Conservation (phyloP, 2,329 filamentous ascomycete species). For the Fusarium cyanostomum region DNA sequence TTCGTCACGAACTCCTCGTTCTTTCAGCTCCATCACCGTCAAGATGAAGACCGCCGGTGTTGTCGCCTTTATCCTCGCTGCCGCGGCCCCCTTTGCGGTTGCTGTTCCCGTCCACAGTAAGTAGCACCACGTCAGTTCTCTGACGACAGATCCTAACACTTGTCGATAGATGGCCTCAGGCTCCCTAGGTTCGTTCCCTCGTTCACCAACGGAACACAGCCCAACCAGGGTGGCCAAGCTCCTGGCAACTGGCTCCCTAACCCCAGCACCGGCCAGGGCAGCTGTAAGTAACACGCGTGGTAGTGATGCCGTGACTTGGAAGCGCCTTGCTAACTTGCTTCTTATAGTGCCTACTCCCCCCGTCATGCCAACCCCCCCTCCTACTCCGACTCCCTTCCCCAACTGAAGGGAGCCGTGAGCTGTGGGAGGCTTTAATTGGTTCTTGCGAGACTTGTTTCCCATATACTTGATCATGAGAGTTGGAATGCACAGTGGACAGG, state of each 20-base stretch:
- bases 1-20: slow-evolving; percentile 6
- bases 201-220: slow-evolving; percentile 17
- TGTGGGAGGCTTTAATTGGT: neutral
- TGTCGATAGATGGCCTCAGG: slow-evolving; percentile 2
- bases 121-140: neutral
- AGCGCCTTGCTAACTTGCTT: slow-evolving; percentile 2
- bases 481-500: neutral
- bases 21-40: slow-evolving; percentile 9
- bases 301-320: neutral
- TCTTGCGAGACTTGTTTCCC: neutral
- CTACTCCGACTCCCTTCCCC: slow-evolving; percentile 21
- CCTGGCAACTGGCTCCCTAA: slow-evolving; percentile 11
- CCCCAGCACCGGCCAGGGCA: neutral
- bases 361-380: slow-evolving; percentile 4
- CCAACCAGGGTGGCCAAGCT: slow-evolving; percentile 1
- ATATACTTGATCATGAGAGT: neutral
- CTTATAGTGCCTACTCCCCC: slow-evolving; percentile 6
- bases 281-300: slow-evolving; percentile 12
- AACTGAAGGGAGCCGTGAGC: slow-evolving; percentile 3
- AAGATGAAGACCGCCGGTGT: slow-evolving; percentile 41
- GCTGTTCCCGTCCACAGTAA: slow-evolving; percentile 32
- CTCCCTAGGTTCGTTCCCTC: slow-evolving; percentile 6
- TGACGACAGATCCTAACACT: neutral
- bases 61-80: slow-evolving; percentile 31
- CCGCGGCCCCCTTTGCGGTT: slow-evolving; percentile 26